These are phyloP conservation scores for Termitomyces sp. DNA, from an alignment of 1,284 basidiomycete species.

Conservation along the genomic window DNA sequence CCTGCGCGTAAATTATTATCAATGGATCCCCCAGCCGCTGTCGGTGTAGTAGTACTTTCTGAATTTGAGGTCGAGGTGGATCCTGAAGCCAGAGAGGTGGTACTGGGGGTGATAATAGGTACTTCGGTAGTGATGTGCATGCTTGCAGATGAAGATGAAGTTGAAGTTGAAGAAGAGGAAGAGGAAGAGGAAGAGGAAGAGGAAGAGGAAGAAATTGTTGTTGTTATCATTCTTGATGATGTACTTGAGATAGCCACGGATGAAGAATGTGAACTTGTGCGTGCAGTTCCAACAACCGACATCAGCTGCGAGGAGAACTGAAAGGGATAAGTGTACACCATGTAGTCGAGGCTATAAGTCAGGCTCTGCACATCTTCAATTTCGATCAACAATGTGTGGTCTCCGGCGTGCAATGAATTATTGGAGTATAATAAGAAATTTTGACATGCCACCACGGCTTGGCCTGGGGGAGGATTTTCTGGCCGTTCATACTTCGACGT, in stretches of 20 bases:
- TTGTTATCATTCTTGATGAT: neutral
- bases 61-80: neutral
- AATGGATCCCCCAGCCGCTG: neutral
- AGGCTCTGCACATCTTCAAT: neutral
- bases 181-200: neutral
- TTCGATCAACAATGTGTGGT: neutral
- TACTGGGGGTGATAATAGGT: neutral
- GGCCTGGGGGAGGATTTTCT: too few relatives aligned
- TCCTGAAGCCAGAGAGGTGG: too few relatives aligned
- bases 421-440: neutral
- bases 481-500: neutral
- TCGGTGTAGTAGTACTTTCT: neutral
- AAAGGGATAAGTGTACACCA: neutral
- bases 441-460: neutral
- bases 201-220: neutral
- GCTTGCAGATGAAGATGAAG: neutral
- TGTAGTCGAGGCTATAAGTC: neutral
- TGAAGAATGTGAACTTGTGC: neutral
- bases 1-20: neutral
- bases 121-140: neutral
- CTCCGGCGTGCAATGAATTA: neutral
- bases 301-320: neutral
- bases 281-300: neutral
- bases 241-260: neutral
- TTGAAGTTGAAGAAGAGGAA: too few relatives aligned